Conservation (phyloP, 768 basidiomycete genomes). For the Amanita pallidorosea region DNA sequence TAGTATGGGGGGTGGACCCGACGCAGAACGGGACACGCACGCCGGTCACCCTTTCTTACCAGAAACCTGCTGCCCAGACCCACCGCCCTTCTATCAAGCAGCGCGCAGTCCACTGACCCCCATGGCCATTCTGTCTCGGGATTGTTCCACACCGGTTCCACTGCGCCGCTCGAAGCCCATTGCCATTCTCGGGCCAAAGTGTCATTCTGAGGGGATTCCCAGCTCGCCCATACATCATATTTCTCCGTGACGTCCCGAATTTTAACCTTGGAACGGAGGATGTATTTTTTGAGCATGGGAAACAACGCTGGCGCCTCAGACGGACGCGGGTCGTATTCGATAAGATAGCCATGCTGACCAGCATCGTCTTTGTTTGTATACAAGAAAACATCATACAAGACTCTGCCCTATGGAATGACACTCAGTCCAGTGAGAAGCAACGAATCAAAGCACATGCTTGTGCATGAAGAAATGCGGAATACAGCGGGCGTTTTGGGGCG, state of each 20-base stretch:
- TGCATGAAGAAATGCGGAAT: slow-evolving; percentile 68
- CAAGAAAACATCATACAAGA: slow-evolving; percentile 83
- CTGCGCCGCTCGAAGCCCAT: slow-evolving; percentile 59
- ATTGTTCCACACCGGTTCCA: slow-evolving; percentile 65
- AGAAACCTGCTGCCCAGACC: slow-evolving; percentile 75
- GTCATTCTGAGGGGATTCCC: slow-evolving; percentile 40
- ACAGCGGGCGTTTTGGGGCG: slow-evolving; percentile 42
- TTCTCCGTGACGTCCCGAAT: slow-evolving; percentile 68
- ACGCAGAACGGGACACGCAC: slow-evolving; percentile 36
- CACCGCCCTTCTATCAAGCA: slow-evolving; percentile 57
- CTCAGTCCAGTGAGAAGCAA: slow-evolving; percentile 6
- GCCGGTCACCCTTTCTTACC: slow-evolving; percentile 55
- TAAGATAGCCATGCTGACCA: slow-evolving; percentile 33
- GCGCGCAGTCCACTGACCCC: slow-evolving; percentile 39
- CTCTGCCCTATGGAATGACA: slow-evolving; percentile 54
- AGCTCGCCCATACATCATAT: slow-evolving; percentile 75
- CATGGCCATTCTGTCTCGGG: slow-evolving; percentile 38
- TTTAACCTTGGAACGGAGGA: slow-evolving; percentile 84
- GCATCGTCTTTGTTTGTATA: slow-evolving; percentile 41
- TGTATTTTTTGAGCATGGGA: slow-evolving; percentile 69
- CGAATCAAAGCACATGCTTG: slow-evolving; percentile 39
- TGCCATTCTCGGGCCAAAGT: slow-evolving; percentile 24
- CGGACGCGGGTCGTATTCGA: slow-evolving; percentile 60
- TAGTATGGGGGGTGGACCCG: background rate
- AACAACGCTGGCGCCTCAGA: slow-evolving; percentile 53